These are phyloP conservation scores for Hippophae tibetana DNA, from an alignment of 306 rosid genomes.

Conservation along the genomic window DNA sequence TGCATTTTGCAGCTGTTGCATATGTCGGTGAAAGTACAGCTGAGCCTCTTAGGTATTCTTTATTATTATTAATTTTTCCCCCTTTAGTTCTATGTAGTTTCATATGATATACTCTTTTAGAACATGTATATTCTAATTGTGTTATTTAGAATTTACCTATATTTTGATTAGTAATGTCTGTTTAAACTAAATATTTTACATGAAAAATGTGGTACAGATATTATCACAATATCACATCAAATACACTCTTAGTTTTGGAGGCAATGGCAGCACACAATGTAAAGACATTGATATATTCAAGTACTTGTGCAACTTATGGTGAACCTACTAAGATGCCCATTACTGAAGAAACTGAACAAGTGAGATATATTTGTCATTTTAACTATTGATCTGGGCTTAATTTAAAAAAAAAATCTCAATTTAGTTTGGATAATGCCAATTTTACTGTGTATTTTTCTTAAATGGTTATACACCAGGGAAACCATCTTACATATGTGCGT, in stretches of 20 bases:
- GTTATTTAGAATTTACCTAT: too few species aligned
- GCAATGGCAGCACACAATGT: conserved; percentile 77
- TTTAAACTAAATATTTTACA: not conserved
- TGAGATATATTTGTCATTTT: conserved; percentile 5
- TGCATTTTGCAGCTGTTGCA: conserved; percentile 99
- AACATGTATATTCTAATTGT: not conserved
- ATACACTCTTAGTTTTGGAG: conserved; percentile 77
- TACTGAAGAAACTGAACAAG: conserved; percentile 89
- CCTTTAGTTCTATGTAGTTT: not conserved
- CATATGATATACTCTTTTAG: not conserved
- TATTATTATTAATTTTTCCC: not conserved
- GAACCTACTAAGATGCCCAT: conserved; percentile 94
- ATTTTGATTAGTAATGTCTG: not conserved
- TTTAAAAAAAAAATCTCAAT: too few species aligned
- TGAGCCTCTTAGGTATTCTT: conserved; percentile 63
- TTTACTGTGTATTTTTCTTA: too few species aligned
- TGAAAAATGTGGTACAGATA: conserved; percentile 43
- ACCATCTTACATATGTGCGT: too few species aligned
- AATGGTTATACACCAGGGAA: too few species aligned
- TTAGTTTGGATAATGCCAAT: too few species aligned
- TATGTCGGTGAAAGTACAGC: conserved; percentile 96
- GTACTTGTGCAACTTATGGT: conserved; percentile 97
- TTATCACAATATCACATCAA: conserved; percentile 94
- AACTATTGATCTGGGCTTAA: too few species aligned
- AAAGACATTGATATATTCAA: conserved; percentile 81